Evolutionary conservation across 306 rosid genomes (phyloP), one percentile per base, ranked within the genome.

Genomic region (Cyamopsis tetragonoloba): DNA sequence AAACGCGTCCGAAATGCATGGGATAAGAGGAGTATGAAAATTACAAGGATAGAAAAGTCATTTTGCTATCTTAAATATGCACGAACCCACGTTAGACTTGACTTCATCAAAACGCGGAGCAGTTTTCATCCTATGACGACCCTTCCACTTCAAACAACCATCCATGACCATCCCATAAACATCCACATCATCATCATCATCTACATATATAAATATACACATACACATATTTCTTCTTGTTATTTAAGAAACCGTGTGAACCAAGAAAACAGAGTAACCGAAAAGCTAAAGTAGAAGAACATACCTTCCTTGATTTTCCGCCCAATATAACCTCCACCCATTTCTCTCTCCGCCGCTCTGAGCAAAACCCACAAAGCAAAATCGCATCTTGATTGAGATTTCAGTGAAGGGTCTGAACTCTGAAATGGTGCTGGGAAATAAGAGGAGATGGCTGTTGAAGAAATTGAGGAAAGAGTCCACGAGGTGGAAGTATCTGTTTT

Each of bases 391-490:
- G 3, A 65, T 65, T 18, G 10, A 28, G 4, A n/a, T n/a, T 20
- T 46, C 3, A 18, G 2, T 5, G 12, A 24, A 4, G 4, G 15
- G 4, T n/a, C n/a, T n/a, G n/a, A n/a, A n/a, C n/a, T n/a, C n/a
- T n/a, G 31, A 3, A 9, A 50, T 60, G 70, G 7, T 47, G n/a
- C n/a, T 77, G 64, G n/a, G 3, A 87, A n/a, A n/a, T n/a, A n/a
- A 85, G 82, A 89, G 70, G 69, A 71, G 68, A 50, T 65, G 85
- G 77, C 20, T 59, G 12, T 81, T 82, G 42, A 86, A 64, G 89
- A 71, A 54, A 72, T 59, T 81, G 64, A 82, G 46, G 79, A 86
- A 71, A 64, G 83, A 76, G 48, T 68, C 82, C 11, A 53, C 19
- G 57, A 82, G 76, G 69, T 81, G 63, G 77, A 91, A 81, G 83